phyloP scores from a whole-genome alignment of 2,329 filamentous ascomycete genomes.

The Cladosporium sp. region DNA sequence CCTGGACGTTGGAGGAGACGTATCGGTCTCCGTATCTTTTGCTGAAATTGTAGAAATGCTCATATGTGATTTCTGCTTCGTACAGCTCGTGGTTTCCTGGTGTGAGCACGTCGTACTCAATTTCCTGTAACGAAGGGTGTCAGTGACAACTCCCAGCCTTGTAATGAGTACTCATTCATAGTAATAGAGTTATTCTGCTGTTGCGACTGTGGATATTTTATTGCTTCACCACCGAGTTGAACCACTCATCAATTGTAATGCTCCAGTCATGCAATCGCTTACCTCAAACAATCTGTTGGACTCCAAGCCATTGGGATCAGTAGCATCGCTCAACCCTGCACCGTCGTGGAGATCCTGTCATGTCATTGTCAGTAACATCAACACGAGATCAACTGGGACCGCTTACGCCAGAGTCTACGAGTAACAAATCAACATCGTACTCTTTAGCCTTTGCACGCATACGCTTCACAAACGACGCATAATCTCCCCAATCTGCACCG shows the following conservation, averaged over 20 bases:
- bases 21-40: slow-evolving; percentile 54
- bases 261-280: too few relatives aligned
- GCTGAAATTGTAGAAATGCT: slow-evolving; percentile 57
- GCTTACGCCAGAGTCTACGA: slow-evolving; percentile 55
- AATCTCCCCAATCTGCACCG: slow-evolving; percentile 64
- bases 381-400: too few relatives aligned
- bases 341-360: slow-evolving; percentile 61
- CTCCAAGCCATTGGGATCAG: slow-evolving; percentile 52
- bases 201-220: too few relatives aligned
- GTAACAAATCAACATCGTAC: slow-evolving; percentile 56
- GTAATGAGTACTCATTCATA: too few relatives aligned
- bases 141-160: too few relatives aligned
- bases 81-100: slow-evolving; percentile 63
- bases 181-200: too few relatives aligned
- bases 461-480: slow-evolving; percentile 55
- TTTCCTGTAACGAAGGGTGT: slow-evolving; percentile 25
- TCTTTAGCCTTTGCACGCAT: slow-evolving; percentile 57
- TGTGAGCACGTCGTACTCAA: slow-evolving; percentile 50
- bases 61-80: slow-evolving; percentile 57
- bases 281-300: slow-evolving; percentile 50
- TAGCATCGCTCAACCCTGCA: slow-evolving; percentile 59
- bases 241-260: too few relatives aligned
- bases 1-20: slow-evolving; percentile 52
- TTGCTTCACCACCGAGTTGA: too few relatives aligned
- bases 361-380: neutral